Base-by-base conservation (phyloP, 139 green algal genomes). In the Chlamydomonas sphaeroides region DNA sequence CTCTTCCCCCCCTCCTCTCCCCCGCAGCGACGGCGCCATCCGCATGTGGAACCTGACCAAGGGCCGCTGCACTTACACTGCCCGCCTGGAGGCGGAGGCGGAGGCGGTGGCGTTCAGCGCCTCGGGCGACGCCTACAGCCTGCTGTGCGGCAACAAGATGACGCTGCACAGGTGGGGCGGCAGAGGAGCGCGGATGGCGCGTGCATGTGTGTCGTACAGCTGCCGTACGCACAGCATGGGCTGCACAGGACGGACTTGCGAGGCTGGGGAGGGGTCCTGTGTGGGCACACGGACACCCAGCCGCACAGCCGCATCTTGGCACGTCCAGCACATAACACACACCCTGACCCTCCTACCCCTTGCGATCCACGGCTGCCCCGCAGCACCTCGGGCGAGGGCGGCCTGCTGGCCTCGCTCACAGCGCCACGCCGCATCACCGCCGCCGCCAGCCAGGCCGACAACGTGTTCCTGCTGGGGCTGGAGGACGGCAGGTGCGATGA, bases 1-100 rank as follows among this genome's bases (percentile, higher is more conserved):
- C 45, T 53, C 45, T 14, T 14, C 45, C 45, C 41, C 17, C 41
- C 30, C 25, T 3, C 67, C 67, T 28, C 33, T 3, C 62, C 33
- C 63, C 21, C 2, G 5, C 81, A 89, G 90, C n/a, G 95, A 98
- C 87, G 53, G 68, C 42, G 68, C 49, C 4, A 85, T 98, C 85
- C 85, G 93, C 25, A 93, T 98, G 90, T 98, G 95, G 95, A 90
- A 98, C 74, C 86, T 98, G 77, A 57, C 88, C n/a, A 88, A 87
- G 61, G 89, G 89, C 1, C 85, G 83, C 48, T 89, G 80, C 80
- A 91, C 84, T 39, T 96, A 94, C 90, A 93, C 87, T 11, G 84
- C 89, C 18, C 80, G 76, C 25, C 73, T 96, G 65, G 90, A 92
- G 30, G 45, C 71, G 0, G 89, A 94, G 80, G 89, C 84, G 0